Base-by-base conservation (phyloP, 2,329 filamentous ascomycete genomes). In the Talaromyces funiculosus region DNA sequence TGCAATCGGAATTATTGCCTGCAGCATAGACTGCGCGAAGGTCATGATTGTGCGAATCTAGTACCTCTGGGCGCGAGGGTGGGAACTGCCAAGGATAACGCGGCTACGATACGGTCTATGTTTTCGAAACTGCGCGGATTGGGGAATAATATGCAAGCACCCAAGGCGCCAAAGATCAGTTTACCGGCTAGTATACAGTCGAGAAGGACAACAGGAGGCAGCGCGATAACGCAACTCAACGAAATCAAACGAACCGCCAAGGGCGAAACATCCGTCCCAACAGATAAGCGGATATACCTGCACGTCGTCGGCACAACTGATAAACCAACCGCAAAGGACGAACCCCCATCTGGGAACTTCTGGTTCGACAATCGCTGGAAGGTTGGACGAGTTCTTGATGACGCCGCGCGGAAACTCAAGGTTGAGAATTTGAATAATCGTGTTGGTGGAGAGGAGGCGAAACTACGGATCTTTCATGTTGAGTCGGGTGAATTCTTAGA, bases 271-370 rank as follows among this genome's bases (percentile, higher is more conserved):
- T 93, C 91, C 68, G 75, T 97, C 0, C 81, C 91, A 0, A 74
- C 80, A 0, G 91, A 96, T 65, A 96, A 95, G 78, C 81, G 94
- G n/a, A 77, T 99, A 1, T 97, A 97, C 71, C 71, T 99, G 0
- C 87, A 90, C 71, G 90, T 97, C 18, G 93, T 97, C 72, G 94
- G 93, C 0, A 91, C 92, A 69, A 90, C 90, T 9, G 90, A 90
- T 68, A 95, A 91, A 0, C 88, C 92, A 1, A 89, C 86, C 57
- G 86, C 89, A 6, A 24, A 42, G 3, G 47, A 56, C 1, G 96
- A 96, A 73, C 86, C 90, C 45, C 92, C 92, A 3, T 89, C 86
- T 69, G 90, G 89, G 7, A 85, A 89, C 62, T 92, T 93, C 74
- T 95, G 86, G 73, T 95, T 89, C 72, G 87, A 84, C 62, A 83